These are phyloP conservation scores for Hypoxylon sp. DNA, from an alignment of 2,329 filamentous ascomycete species.

Conservation along the genomic window DNA sequence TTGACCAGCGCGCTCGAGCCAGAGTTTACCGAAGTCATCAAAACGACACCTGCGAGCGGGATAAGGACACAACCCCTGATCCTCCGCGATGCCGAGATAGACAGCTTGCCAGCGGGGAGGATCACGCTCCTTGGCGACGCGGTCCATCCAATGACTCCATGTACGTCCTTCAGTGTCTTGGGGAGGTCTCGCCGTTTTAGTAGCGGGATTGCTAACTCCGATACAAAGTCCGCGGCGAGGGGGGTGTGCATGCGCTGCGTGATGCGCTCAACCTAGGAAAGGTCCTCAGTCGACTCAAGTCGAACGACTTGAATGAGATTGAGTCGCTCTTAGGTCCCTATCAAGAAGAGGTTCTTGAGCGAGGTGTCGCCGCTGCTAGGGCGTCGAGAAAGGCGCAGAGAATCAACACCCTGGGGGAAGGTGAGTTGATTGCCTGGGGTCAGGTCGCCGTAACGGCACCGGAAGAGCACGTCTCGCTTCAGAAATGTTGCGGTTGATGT, in stretches of 20 bases:
- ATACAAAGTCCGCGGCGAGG: conserved; percentile 44
- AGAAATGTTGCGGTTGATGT: conserved; percentile 14
- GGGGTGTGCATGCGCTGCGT: conserved; percentile 42
- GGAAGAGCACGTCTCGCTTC: conserved; percentile 31
- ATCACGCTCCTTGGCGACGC: conserved; percentile 43
- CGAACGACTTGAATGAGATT: conserved; percentile 22
- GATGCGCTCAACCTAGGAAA: conserved; percentile 63
- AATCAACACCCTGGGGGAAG: background rate
- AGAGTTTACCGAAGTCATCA: conserved; percentile 40
- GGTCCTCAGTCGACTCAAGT: conserved; percentile 38
- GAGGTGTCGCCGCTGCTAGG: conserved; percentile 45
- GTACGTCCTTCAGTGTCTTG: conserved; percentile 21
- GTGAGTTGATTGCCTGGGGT: conserved; percentile 21
- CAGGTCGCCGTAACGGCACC: conserved; percentile 13
- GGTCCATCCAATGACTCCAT: conserved; percentile 42
- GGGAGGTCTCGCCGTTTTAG: background rate
- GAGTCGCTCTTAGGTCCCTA: conserved; percentile 39
- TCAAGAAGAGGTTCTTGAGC: conserved; percentile 47
- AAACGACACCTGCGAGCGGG: conserved; percentile 24
- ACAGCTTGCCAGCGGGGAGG: conserved; percentile 32
- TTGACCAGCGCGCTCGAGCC: conserved; percentile 34
- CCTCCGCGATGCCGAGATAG: conserved; percentile 34
- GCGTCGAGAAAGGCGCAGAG: conserved; percentile 24
- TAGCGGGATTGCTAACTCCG: background rate
- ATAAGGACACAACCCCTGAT: conserved; percentile 28